These are phyloP conservation scores for Herpetospermum pedunculosum DNA, from an alignment of 306 rosid species.

Conservation along the genomic window DNA sequence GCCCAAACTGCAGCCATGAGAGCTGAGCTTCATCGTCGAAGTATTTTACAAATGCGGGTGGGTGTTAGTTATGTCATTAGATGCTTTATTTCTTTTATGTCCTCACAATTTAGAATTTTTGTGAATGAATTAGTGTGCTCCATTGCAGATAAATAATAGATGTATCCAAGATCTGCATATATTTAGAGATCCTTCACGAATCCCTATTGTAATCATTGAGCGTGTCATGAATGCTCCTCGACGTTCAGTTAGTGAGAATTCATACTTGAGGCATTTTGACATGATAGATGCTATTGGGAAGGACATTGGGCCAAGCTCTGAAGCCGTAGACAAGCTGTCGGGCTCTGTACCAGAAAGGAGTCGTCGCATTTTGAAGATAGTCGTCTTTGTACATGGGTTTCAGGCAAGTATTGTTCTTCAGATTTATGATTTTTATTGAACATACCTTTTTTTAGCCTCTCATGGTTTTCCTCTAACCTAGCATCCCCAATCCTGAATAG, in stretches of 20 bases:
- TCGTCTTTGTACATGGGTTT: constrained; percentile 92
- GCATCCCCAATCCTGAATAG: not conserved
- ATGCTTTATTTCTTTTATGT: constrained; percentile 9
- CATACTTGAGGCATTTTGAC: constrained; percentile 41
- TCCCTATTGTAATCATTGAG: constrained; percentile 76
- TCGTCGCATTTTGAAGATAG: constrained; percentile 59
- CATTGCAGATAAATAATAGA: constrained; percentile 61
- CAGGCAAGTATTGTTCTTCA: constrained; percentile 58
- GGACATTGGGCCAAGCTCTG: constrained; percentile 22
- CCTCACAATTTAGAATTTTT: not conserved
- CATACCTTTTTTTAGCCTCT: not conserved
- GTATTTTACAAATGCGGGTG: constrained; percentile 87
- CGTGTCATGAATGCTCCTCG: constrained; percentile 73
- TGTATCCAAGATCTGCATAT: constrained; percentile 92
- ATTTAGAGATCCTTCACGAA: constrained; percentile 64
- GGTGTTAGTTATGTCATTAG: constrained; percentile 17
- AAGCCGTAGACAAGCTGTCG: constrained; percentile 22
- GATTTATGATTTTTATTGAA: not conserved
- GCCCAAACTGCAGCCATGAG: constrained; percentile 56
- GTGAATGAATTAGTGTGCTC: constrained; percentile 7
- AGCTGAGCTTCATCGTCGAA: constrained; percentile 78
- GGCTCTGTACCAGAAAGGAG: constrained; percentile 21
- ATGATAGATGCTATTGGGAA: constrained; percentile 25
- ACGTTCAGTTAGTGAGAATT: constrained; percentile 50
- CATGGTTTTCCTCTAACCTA: not conserved